phyloP scores from a whole-genome alignment of 164 flowering plant genomes.

The Cinnamomum micranthum region DNA sequence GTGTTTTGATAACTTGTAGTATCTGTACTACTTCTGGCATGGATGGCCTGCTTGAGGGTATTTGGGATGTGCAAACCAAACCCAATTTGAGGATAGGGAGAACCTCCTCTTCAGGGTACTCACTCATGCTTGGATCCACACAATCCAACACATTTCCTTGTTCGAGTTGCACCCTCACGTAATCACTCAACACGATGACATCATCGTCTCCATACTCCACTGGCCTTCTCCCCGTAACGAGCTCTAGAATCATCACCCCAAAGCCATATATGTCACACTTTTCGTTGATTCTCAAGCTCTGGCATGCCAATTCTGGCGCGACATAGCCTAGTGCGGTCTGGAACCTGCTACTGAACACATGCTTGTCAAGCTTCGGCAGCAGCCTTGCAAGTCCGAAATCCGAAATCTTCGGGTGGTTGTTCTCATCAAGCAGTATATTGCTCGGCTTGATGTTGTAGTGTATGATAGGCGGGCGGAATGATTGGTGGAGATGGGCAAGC shows the following conservation, averaged over 20 bases:
- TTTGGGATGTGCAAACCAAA: conserved; percentile 86
- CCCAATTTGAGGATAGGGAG: conserved; percentile 86
- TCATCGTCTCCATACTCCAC: conserved; percentile 95
- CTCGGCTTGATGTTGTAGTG: conserved; percentile 87
- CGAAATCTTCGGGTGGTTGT: conserved; percentile 60
- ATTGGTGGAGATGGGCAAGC: conserved; percentile 80
- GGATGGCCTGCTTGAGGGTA: conserved; percentile 93
- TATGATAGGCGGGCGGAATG: conserved; percentile 68
- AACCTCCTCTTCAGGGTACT: conserved; percentile 82
- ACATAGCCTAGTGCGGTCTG: conserved; percentile 80
- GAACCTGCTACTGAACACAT: conserved; percentile 55
- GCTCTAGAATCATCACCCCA: conserved; percentile 77
- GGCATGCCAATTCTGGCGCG: conserved; percentile 93
- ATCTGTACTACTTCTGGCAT: conserved; percentile 93
- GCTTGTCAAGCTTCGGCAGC: conserved; percentile 62
- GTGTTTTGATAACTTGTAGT: conserved; percentile 81
- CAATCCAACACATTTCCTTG: conserved; percentile 78
- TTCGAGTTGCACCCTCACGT: conserved; percentile 69
- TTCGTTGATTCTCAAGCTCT: conserved; percentile 79
- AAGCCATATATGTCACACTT: conserved; percentile 85
- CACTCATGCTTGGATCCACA: conserved; percentile 62
- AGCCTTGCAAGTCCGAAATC: conserved; percentile 86
- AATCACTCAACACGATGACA: conserved; percentile 65
- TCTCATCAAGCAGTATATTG: conserved; percentile 81
- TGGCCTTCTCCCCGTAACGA: conserved; percentile 79